Conservation (phyloP, 352 stramenopile species). For the Pythium guiyangense region DNA sequence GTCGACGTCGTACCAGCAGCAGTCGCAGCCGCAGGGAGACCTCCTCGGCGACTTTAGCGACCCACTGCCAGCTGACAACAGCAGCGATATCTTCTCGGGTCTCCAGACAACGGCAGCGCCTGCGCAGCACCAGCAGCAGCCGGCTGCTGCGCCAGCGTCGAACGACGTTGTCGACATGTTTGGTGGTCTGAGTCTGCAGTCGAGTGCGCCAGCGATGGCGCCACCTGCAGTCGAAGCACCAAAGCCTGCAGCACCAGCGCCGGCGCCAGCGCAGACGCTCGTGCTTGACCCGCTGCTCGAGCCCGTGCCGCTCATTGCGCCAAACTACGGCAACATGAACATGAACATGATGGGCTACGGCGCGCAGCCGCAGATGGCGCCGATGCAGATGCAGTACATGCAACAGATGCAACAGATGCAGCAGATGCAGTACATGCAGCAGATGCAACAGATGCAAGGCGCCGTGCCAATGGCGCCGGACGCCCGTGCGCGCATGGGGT, state of each 20-base stretch:
- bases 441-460: constrained; percentile 64
- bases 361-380: constrained; percentile 31
- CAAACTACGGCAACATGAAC: constrained; percentile 36
- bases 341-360: constrained; percentile 73
- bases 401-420: no score
- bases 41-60: constrained; percentile 71
- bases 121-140: constrained; percentile 16
- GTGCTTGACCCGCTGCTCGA: constrained; percentile 73
- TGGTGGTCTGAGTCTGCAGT: constrained; percentile 60
- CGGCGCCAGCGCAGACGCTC: constrained; percentile 32
- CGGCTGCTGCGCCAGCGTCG: constrained; percentile 20
- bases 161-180: constrained; percentile 69
- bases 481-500: constrained; percentile 27
- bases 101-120: constrained; percentile 37
- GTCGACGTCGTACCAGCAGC: constrained; percentile 25
- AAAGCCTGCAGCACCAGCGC: constrained; percentile 10
- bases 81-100: constrained; percentile 52
- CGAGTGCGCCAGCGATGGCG: constrained; percentile 18
- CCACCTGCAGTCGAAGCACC: constrained; percentile 4
- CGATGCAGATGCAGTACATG: constrained; percentile 57
- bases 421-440: constrained; percentile 70
- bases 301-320: constrained; percentile 42
- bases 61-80: constrained; percentile 23
- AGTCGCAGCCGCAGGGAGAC: constrained; percentile 44
- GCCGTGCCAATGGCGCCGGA: constrained; percentile 23